These are phyloP conservation scores for Alternaria incomplexa DNA, from an alignment of 2,329 filamentous ascomycete species.

Conservation along the genomic window DNA sequence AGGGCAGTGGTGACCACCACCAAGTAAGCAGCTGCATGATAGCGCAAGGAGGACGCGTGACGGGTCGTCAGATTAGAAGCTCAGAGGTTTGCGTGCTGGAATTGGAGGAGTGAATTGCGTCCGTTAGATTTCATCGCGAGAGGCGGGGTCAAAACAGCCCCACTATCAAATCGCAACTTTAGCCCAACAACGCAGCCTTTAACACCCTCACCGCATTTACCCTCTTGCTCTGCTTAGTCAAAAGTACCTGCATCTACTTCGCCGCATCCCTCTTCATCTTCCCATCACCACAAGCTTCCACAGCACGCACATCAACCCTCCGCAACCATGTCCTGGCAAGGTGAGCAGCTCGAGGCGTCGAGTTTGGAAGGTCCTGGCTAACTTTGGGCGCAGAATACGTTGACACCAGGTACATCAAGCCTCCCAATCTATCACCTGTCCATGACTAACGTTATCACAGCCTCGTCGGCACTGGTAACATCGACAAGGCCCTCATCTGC, in stretches of 20 bases:
- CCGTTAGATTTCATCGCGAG: constrained; percentile 5
- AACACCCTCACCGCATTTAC: constrained; percentile 32
- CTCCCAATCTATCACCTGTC: neutral
- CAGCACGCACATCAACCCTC: constrained; percentile 34
- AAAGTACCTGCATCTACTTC: constrained; percentile 27
- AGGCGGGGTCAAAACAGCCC: constrained; percentile 20
- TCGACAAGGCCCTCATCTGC: constrained; percentile 59
- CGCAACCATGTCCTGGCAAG: constrained; percentile 53
- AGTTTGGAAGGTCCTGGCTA: constrained; percentile 22
- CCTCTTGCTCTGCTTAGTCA: constrained; percentile 32
- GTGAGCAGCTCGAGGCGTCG: constrained; percentile 32
- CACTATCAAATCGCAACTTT: constrained; percentile 23
- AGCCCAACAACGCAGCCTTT: constrained; percentile 24
- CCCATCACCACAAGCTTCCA: constrained; percentile 25
- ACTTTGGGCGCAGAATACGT: constrained; percentile 47
- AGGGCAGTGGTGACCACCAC: constrained; percentile 16
- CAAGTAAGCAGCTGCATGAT: constrained; percentile 25
- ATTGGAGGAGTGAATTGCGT: constrained; percentile 6
- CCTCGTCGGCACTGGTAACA: constrained; percentile 52
- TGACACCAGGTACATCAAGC: constrained; percentile 45
- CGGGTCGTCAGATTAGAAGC: neutral
- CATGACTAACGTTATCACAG: constrained; percentile 33
- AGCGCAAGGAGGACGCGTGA: constrained; percentile 32
- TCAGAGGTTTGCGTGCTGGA: neutral
- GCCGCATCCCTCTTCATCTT: constrained; percentile 17